Conservation (phyloP, 2,329 filamentous ascomycete species). For the Lachnellula cervina region DNA sequence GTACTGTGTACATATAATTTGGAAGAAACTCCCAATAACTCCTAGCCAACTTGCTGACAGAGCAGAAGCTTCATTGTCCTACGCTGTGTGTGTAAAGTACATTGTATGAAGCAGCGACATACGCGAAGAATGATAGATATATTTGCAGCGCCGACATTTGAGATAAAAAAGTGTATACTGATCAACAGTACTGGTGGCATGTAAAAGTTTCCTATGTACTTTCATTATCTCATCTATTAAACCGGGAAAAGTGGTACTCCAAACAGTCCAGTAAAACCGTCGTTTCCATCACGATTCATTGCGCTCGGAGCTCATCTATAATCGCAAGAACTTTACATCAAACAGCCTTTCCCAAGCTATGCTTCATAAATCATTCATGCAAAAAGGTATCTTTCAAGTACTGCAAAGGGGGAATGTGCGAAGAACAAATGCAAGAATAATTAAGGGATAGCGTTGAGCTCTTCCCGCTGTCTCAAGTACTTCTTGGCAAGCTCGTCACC, state of each 20-base stretch:
- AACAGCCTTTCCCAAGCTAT: neutral
- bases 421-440: neutral
- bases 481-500: conserved; percentile 74
- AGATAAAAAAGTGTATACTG: too few species aligned
- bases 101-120: too few species aligned
- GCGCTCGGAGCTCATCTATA: neutral
- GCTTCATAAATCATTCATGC: neutral
- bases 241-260: neutral
- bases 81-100: too few species aligned
- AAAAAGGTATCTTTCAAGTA: neutral
- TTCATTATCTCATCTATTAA: neutral
- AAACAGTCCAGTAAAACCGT: neutral
- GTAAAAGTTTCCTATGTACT: neutral
- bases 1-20: too few species aligned
- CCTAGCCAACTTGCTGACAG: too few species aligned
- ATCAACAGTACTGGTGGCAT: too few species aligned
- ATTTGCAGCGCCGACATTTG: too few species aligned
- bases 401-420: neutral
- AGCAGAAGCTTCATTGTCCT: too few species aligned
- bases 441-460: conserved; percentile 12
- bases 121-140: too few species aligned
- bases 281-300: neutral
- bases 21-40: too few species aligned
- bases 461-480: conserved; percentile 10
- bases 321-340: neutral